Percentiles rank a stretch among this genome's conserved stretches.
phyloP scores from a whole-genome alignment of 768 basidiomycete genomes.

The Boletus subcaerulescens region DNA sequence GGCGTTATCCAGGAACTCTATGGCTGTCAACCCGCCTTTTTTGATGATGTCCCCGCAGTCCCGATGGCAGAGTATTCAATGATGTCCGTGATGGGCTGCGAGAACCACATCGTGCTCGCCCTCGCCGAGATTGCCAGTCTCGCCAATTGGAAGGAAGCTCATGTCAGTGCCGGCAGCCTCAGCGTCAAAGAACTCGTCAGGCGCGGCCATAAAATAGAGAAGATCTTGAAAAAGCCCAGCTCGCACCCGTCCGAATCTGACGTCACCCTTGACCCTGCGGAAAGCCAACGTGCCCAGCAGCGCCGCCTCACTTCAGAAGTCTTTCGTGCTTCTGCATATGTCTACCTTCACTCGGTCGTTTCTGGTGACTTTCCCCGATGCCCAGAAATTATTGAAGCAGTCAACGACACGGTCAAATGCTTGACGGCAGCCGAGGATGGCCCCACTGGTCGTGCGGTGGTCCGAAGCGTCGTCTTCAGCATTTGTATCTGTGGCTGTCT shows the following conservation, averaged over 20 bases:
- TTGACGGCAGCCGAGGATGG: conserved; percentile 38
- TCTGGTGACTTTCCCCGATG: conserved; percentile 70
- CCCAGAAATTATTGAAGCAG: conserved; percentile 54
- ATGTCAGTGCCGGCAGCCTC: conserved; percentile 42
- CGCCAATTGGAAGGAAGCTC: conserved; percentile 58
- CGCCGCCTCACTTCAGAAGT: conserved; percentile 51
- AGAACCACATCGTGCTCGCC: conserved; percentile 74
- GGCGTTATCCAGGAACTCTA: conserved; percentile 56
- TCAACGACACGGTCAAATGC: conserved; percentile 51
- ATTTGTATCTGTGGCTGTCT: conserved; percentile 73
- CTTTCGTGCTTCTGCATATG: conserved; percentile 70
- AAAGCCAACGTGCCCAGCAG: conserved; percentile 29
- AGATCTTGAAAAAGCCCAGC: conserved; percentile 23
- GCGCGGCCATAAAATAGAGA: conserved; percentile 52
- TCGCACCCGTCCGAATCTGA: background rate
- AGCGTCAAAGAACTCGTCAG: conserved; percentile 60
- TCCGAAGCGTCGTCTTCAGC: conserved; percentile 76
- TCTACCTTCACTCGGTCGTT: conserved; percentile 76
- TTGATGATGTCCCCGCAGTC: conserved; percentile 38
- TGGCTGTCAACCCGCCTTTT: conserved; percentile 17
- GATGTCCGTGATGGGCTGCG: conserved; percentile 83
- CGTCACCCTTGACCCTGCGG: background rate
- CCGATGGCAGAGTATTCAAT: conserved; percentile 54
- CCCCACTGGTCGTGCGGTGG: conserved; percentile 50
- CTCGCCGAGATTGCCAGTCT: conserved; percentile 71